Evolutionary conservation across 495 filamentous ascomycete species (phyloP), one percentile per base, ranked within the genome.

Genomic region (Xylaria longipes): DNA sequence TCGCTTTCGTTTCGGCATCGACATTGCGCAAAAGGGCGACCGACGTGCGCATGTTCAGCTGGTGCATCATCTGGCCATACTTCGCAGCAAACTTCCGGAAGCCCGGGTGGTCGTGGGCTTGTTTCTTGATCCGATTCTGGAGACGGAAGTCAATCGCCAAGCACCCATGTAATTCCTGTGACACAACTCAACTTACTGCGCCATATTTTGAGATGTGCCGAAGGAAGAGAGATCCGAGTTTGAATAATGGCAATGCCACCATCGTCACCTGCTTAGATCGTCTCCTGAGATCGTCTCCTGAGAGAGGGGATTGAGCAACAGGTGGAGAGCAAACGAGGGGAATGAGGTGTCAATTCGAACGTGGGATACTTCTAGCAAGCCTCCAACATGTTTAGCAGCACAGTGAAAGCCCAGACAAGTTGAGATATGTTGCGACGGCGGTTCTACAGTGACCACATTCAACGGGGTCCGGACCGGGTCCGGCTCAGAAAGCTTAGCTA

Each of bases 71-170:
- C 74, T 99, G 96, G 33, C 87, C 87, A 76, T 88, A 88, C 57
- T 73, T 79, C 22, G 87, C 86, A 22, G 96, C 97, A 78, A 97
- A 89, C 31, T 81, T 80, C 22, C 97, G 93, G 83, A 98, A 99
- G 22, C 90, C 85, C 58, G 94, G 93, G 84, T 98, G 97, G 77
- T 99, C 97, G 74, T 92, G 93, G 20, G 96, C 97, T 86, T 98
- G 95, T 31, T 86, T 87, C 82, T 97, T 98, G 83, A 99, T 97
- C 79, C 88, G 90, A 79, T 94, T 97, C 96, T 99, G 80, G 50
- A 64, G 17, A n/a, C 61, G 50, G 48, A 60, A 54, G 66, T 77
- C 41, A 78, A 70, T 25, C 33, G n/a, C 11, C 25, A 54, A 8
- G 68, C 27, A 27, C 50, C 56, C 4, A 71, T 64, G 37, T 64